These are phyloP conservation scores for Yamadazyma nakazawae DNA, from an alignment of 805 yeast genomes.

Conservation along the genomic window DNA sequence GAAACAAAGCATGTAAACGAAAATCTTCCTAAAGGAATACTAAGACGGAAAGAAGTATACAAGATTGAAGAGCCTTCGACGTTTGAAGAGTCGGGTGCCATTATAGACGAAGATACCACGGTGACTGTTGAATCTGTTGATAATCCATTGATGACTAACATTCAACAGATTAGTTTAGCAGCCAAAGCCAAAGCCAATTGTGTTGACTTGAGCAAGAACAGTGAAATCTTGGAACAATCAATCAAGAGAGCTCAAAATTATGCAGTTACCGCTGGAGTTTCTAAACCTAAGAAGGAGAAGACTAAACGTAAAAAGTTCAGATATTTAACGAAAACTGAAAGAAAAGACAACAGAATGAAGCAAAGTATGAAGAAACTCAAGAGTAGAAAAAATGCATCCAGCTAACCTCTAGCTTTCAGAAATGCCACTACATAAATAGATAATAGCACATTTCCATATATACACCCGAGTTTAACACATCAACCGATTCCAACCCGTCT, in stretches of 20 bases:
- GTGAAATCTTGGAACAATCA: constrained; percentile 68
- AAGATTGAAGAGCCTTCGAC: constrained; percentile 24
- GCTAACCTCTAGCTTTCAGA: background rate
- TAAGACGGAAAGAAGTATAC: constrained; percentile 43
- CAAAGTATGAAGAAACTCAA: constrained; percentile 18
- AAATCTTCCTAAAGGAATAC: constrained; percentile 33
- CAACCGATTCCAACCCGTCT: no score
- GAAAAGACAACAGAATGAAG: constrained; percentile 48
- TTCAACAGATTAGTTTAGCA: constrained; percentile 34
- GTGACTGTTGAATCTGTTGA: constrained; percentile 41
- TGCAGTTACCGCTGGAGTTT: constrained; percentile 60
- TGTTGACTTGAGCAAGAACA: constrained; percentile 68
- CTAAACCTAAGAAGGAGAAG: constrained; percentile 35
- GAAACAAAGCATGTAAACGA: constrained; percentile 12
- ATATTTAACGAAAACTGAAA: constrained; percentile 77
- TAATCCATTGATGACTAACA: constrained; percentile 38
- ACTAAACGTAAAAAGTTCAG: constrained; percentile 64
- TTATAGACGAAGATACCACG: constrained; percentile 45
- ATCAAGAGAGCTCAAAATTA: constrained; percentile 79
- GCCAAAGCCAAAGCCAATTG: constrained; percentile 58
- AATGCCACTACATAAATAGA: no score
- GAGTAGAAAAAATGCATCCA: constrained; percentile 4
- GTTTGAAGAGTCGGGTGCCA: constrained; percentile 24
- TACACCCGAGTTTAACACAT: no score
- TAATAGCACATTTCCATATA: no score